Base-by-base conservation (phyloP, 2,329 filamentous ascomycete species). In the Eutypa lata region DNA sequence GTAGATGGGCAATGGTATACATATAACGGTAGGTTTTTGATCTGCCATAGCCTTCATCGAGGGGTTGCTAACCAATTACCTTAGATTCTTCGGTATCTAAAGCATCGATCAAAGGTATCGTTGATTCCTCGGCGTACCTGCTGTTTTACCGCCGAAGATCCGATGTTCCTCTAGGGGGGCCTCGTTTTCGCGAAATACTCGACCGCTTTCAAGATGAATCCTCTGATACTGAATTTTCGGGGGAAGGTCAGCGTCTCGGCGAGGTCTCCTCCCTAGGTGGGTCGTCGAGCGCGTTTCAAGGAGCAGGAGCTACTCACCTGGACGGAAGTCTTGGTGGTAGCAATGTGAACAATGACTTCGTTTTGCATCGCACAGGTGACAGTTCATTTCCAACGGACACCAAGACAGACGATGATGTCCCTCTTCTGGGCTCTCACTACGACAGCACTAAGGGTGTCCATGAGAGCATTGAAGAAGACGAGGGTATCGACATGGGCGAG, bases 121-220 rank as follows among this genome's bases (percentile, higher is more conserved):
- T 96, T 5, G 89, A 90, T 4, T 73, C 82, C 16, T 87, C 89
- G 19, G 94, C 94, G 0, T 99, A 99, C 71, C 81, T 99, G 11
- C 79, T 99, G 33, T 99, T 99, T 77, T 99, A 99, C 74, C 90
- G 94, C 40, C 89, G 94, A 53, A 88, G 91, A 58, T 90, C 91
- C 5, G 78, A 82, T 7, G 73, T 72, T 56, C 89, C 91, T 57
- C 83, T 99, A 59, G 94, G 94, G 53, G 92, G 92, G 24, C 80
- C 86, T 44, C 81, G 81, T 49, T 86, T 97, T 55, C 81, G 86
- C 61, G 77, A 86, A 59, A 84, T 96, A 48, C 77, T 90, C 50
- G 81, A 86, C 49, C 77, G 80, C 51, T 89, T 82, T 64, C 78
- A 80, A 57, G 79, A 80, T 54, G 73, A 78, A 49, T 68, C 70